Conservation (phyloP, 2,329 filamentous ascomycete genomes). For the Saccharata proteae region DNA sequence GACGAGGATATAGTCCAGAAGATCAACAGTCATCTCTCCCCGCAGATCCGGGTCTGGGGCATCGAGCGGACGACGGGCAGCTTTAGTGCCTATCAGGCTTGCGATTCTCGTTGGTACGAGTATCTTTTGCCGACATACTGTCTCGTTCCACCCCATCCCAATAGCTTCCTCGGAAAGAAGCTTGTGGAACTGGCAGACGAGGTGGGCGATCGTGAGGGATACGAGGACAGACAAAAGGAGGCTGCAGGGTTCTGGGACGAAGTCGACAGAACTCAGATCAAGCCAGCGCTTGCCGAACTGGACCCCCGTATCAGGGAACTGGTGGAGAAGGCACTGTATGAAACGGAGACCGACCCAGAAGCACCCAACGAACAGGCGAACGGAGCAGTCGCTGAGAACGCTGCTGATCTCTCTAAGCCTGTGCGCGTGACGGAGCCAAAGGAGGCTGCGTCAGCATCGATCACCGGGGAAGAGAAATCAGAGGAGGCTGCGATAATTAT, state of each 20-base stretch:
- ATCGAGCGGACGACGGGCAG: constrained; percentile 78
- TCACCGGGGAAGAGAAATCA: constrained; percentile 14
- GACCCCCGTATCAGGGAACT: constrained; percentile 51
- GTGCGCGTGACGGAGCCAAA: constrained; percentile 3
- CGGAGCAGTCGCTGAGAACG: constrained; percentile 24
- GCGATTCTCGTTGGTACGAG: constrained; percentile 94
- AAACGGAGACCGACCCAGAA: constrained; percentile 17
- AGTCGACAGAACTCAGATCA: constrained; percentile 68
- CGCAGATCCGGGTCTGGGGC: constrained; percentile 92
- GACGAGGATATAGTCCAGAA: constrained; percentile 76
- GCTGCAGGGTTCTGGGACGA: constrained; percentile 72
- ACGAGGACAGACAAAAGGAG: constrained; percentile 59
- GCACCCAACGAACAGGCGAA: constrained; percentile 21
- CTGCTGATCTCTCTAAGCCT: constrained; percentile 11
- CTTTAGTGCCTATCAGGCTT: constrained; percentile 91
- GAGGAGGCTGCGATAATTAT: constrained; percentile 20
- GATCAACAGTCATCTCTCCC: constrained; percentile 75
- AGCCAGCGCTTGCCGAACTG: constrained; percentile 49
- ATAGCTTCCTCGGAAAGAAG: constrained; percentile 72
- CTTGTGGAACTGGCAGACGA: constrained; percentile 67
- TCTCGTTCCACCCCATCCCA: constrained; percentile 82
- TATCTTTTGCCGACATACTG: constrained; percentile 91
- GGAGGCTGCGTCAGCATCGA: constrained; percentile 6
- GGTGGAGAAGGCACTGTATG: constrained; percentile 50
- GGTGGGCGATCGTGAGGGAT: constrained; percentile 57